Evolutionary conservation across 2,329 filamentous ascomycete species (phyloP).

Genomic region (Cercospora zeina): DNA sequence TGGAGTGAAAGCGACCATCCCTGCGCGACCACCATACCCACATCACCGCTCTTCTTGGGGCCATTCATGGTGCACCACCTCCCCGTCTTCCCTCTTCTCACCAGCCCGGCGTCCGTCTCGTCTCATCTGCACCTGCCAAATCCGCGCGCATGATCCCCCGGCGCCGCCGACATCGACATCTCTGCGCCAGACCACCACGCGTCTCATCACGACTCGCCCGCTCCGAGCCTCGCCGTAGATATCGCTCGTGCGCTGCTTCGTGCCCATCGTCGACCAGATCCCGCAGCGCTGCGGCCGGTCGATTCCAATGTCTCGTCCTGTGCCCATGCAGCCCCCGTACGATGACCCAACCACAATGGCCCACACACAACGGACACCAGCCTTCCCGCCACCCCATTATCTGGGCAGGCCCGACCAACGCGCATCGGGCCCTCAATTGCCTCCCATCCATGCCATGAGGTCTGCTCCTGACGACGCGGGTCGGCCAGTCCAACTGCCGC

Average conservation of each 20-base stretch:
- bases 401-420: conserved; percentile 44
- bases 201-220: conserved; percentile 23
- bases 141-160: too few relatives aligned
- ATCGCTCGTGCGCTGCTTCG: not conserved
- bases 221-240: conserved; percentile 11
- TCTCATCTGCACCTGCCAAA: too few relatives aligned
- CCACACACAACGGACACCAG: conserved; percentile 48
- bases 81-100: not conserved
- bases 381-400: conserved; percentile 46
- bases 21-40: conserved; percentile 24
- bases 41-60: conserved; percentile 28
- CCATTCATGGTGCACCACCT: conserved; percentile 5
- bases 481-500: conserved; percentile 38
- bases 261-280: not conserved
- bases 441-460: conserved; percentile 39
- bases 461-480: conserved; percentile 20
- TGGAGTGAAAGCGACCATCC: conserved; percentile 26
- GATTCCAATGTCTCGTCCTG: conserved; percentile 32
- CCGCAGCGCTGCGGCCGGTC: not conserved
- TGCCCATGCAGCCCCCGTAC: conserved; percentile 46
- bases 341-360: conserved; percentile 46
- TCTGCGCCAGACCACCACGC: conserved; percentile 20
- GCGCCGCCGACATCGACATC: too few relatives aligned
- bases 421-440: conserved; percentile 42
- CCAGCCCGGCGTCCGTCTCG: conserved; percentile 7